Conservation (phyloP, 169 alveolate species). For the Eimeria zaria region DNA sequence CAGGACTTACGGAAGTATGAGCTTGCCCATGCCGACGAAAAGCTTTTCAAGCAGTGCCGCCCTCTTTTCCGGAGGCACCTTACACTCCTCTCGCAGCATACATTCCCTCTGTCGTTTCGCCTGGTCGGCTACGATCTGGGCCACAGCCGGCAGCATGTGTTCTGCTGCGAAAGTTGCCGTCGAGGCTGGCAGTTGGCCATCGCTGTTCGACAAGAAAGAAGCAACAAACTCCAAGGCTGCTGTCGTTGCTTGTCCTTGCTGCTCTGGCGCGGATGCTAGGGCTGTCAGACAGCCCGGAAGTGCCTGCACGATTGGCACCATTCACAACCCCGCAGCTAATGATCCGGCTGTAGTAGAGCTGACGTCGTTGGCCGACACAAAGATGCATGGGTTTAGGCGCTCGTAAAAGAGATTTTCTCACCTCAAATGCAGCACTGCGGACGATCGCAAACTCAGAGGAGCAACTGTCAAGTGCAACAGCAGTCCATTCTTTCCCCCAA, state of each 20-base stretch:
- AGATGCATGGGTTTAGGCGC: neutral
- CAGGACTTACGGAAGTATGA: constrained; percentile 67
- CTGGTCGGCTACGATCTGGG: constrained; percentile 64
- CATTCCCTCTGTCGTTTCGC: constrained; percentile 53
- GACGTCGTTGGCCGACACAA: neutral
- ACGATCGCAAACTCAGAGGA: constrained; percentile 67
- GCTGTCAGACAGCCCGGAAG: constrained; percentile 51
- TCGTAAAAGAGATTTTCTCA: neutral
- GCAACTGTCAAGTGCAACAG: constrained; percentile 50
- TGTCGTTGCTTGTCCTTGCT: constrained; percentile 50
- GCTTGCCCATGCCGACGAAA: constrained; percentile 71
- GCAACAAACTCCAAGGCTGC: constrained; percentile 65
- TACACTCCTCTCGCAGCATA: constrained; percentile 39
- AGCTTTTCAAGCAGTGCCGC: constrained; percentile 50
- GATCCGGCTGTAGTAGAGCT: neutral
- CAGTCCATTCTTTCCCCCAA: constrained; percentile 69
- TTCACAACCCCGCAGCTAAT: neutral
- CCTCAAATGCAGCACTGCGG: constrained; percentile 73
- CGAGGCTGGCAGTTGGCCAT: constrained; percentile 39
- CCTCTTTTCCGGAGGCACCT: constrained; percentile 37
- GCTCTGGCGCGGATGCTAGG: constrained; percentile 37
- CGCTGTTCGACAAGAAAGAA: constrained; percentile 24
- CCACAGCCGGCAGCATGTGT: constrained; percentile 57
- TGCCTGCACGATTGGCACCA: neutral
- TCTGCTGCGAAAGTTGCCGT: constrained; percentile 37